These are phyloP conservation scores for Curvularia spicifera DNA, from an alignment of 2,329 filamentous ascomycete genomes.

Conservation along the genomic window DNA sequence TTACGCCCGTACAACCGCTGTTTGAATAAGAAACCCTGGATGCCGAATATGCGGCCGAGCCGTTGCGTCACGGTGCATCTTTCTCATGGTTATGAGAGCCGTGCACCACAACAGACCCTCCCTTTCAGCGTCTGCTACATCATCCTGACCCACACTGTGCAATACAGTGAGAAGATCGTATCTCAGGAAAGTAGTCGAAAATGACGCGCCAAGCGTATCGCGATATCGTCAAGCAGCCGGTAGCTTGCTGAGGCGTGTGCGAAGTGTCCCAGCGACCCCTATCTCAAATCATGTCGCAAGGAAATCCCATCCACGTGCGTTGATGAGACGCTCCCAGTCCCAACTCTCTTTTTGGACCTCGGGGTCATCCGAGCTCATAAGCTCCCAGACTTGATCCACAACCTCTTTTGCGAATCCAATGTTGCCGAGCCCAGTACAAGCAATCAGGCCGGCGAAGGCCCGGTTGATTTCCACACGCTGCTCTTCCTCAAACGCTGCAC, in stretches of 20 bases:
- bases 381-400: slow-evolving; percentile 62
- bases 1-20: slow-evolving; percentile 16
- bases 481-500: slow-evolving; percentile 62
- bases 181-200: not conserved
- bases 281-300: slow-evolving; percentile 58
- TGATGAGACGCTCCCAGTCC: slow-evolving; percentile 69
- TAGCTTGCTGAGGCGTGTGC: slow-evolving; percentile 1
- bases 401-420: slow-evolving; percentile 63
- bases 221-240: not conserved
- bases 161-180: not conserved
- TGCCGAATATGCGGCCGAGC: slow-evolving; percentile 5
- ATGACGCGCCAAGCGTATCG: slow-evolving; percentile 4
- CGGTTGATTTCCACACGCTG: slow-evolving; percentile 63
- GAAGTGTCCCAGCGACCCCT: not conserved
- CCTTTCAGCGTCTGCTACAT: slow-evolving; percentile 1
- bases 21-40: slow-evolving; percentile 11
- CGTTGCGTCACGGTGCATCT: slow-evolving; percentile 12
- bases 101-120: slow-evolving; percentile 9
- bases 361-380: slow-evolving; percentile 64
- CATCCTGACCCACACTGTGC: slow-evolving; percentile 10
- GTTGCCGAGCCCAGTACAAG: slow-evolving; percentile 64
- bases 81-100: slow-evolving; percentile 10
- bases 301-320: slow-evolving; percentile 65
- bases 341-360: slow-evolving; percentile 55
- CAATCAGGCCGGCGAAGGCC: slow-evolving; percentile 62